These are phyloP conservation scores for Camellia lanceoleosa DNA, from an alignment of 148 eudicot species.

Conservation along the genomic window DNA sequence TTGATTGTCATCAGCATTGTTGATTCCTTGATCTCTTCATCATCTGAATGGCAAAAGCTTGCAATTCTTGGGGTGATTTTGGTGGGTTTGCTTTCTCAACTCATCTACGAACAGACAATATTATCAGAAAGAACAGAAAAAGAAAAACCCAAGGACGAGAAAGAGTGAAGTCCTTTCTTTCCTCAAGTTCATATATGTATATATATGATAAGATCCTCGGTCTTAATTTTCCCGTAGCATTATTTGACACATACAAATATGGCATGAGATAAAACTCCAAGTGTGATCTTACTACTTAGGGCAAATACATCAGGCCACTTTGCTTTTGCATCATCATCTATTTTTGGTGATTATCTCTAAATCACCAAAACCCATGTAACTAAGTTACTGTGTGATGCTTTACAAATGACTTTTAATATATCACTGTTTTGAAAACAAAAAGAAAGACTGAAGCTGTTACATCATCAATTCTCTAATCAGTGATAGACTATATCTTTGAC, in stretches of 20 bases:
- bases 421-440: not conserved
- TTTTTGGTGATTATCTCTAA: constrained; percentile 33
- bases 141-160: constrained; percentile 32
- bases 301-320: constrained; percentile 62
- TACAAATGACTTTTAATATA: not conserved
- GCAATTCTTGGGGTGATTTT: constrained; percentile 54
- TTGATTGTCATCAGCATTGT: constrained; percentile 44
- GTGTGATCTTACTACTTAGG: constrained; percentile 41
- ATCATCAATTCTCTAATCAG: not conserved
- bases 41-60: constrained; percentile 48
- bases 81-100: constrained; percentile 60
- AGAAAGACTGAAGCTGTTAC: not conserved
- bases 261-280: constrained; percentile 71
- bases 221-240: not conserved
- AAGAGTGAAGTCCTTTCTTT: constrained; percentile 28
- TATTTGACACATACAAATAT: not conserved
- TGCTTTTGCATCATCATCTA: constrained; percentile 44
- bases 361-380: constrained; percentile 46
- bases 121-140: constrained; percentile 30
- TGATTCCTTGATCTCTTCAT: constrained; percentile 49
- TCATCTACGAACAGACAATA: constrained; percentile 66
- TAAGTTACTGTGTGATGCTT: constrained; percentile 34
- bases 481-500: not conserved
- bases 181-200: not conserved
- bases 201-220: not conserved